Percentiles rank a stretch among this genome's conserved stretches.
Conservation (phyloP, 129 eudicot genomes). For the Arctium lappa region DNA sequence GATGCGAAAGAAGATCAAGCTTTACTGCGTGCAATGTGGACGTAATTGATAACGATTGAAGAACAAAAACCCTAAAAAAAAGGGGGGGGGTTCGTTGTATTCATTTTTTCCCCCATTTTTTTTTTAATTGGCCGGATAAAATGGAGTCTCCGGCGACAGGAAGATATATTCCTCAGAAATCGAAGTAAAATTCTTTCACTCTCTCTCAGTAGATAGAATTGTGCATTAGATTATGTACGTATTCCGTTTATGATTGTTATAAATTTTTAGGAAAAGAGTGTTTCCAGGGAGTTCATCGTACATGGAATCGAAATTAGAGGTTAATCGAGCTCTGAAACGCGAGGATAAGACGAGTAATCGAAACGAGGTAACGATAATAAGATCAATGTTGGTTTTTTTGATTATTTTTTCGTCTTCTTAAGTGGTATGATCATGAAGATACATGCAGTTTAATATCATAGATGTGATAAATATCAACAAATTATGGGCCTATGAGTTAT, state of each 20-base stretch:
- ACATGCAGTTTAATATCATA: not conserved
- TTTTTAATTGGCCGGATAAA: not conserved
- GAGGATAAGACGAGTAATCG: constrained; percentile 32
- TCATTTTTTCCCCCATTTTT: not conserved
- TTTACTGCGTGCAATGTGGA: not conserved
- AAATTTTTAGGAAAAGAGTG: constrained; percentile 55
- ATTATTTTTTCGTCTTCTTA: not conserved
- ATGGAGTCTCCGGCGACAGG: constrained; percentile 53
- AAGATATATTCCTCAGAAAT: constrained; percentile 38
- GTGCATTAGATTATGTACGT: not conserved
- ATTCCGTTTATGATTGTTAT: not conserved
- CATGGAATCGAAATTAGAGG: constrained; percentile 41
- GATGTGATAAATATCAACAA: too few relatives aligned
- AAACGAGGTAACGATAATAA: constrained; percentile 41
- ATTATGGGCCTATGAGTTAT: too few relatives aligned
- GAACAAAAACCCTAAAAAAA: constrained; percentile 20
- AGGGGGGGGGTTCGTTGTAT: not conserved
- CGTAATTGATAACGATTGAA: not conserved
- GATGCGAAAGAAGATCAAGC: not conserved
- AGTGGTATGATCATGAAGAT: not conserved
- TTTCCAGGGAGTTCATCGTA: constrained; percentile 56
- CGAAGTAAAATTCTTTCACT: constrained; percentile 35
- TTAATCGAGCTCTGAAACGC: constrained; percentile 6
- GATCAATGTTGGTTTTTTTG: not conserved
- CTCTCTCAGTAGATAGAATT: not conserved